Percentiles rank a stretch among this genome's conserved stretches.
Conservation (phyloP, 2,329 filamentous ascomycete genomes). For the Blastomyces parvus region DNA sequence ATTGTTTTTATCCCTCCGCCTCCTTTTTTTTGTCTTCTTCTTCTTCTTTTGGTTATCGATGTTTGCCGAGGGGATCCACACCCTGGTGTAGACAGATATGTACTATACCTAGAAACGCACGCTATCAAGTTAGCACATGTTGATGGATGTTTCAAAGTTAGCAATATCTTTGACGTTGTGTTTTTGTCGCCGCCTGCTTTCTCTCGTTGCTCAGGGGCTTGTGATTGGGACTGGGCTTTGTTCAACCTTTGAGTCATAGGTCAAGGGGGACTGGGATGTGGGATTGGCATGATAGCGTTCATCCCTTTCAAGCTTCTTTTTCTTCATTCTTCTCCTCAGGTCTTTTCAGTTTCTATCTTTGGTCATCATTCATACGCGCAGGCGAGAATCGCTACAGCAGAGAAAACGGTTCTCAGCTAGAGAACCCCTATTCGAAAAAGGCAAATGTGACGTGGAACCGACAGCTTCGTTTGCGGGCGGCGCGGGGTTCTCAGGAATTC, state of each 20-base stretch:
- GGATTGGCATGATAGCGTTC: neutral
- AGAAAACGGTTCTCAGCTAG: slow-evolving; percentile 4
- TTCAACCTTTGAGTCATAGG: neutral
- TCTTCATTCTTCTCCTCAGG: slow-evolving; percentile 31
- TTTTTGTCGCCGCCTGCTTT: neutral
- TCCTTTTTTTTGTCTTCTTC: neutral
- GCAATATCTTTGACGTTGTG: neutral
- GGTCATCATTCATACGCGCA: slow-evolving; percentile 29
- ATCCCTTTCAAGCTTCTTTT: neutral
- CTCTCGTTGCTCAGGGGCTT: neutral
- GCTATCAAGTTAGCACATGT: neutral
- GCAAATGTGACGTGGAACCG: neutral
- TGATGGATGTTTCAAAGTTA: neutral
- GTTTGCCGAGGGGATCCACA: neutral
- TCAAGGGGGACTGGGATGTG: neutral
- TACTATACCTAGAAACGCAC: neutral
- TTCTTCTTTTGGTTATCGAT: neutral
- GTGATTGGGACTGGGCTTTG: neutral
- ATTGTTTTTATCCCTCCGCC: neutral
- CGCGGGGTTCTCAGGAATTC: neutral
- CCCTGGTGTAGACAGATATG: neutral
- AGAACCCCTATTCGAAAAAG: neutral
- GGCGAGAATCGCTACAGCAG: neutral
- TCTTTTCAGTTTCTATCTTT: slow-evolving; percentile 37
- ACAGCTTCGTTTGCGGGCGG: neutral